Conservation (phyloP, 75 land plant genomes). For the Pinus tabuliformis region DNA sequence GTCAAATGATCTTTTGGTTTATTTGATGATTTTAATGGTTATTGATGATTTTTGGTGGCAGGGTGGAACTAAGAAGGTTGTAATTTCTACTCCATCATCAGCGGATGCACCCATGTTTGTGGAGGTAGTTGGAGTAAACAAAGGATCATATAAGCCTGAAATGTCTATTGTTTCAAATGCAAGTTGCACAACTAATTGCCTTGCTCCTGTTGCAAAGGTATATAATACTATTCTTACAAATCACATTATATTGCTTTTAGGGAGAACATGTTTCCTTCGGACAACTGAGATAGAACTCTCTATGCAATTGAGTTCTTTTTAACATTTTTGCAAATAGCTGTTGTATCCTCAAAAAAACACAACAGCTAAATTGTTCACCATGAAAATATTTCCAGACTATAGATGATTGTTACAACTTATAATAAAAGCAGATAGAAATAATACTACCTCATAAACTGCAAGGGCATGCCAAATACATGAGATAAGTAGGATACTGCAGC, state of each 20-base stretch:
- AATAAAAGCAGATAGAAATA: too few species aligned
- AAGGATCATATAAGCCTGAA: conserved; percentile 63
- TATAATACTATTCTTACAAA: background rate
- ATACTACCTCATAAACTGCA: too few species aligned
- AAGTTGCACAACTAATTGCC: conserved; percentile 96
- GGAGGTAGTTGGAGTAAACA: conserved; percentile 68
- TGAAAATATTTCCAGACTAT: too few species aligned
- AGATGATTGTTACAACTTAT: too few species aligned
- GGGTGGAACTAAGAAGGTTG: conserved; percentile 98
- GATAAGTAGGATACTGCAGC: too few species aligned
- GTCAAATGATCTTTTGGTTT: background rate
- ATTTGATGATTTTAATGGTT: background rate
- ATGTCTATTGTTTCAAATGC: conserved; percentile 97
- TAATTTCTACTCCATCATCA: conserved; percentile 91
- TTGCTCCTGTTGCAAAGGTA: conserved; percentile 98
- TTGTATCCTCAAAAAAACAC: too few species aligned
- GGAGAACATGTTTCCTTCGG: background rate
- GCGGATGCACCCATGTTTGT: conserved; percentile 99
- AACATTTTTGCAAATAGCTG: too few species aligned
- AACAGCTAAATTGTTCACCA: too few species aligned
- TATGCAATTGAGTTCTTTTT: too few species aligned
- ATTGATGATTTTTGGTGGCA: conserved; percentile 15
- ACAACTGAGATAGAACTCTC: background rate
- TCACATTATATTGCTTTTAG: background rate
- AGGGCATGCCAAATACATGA: too few species aligned